A percentile compares a stretch with the other conserved stretches of the same genome.
Evolutionary conservation across 768 basidiomycete genomes (phyloP).

Genomic region (Lanmaoa pseudosensibilis): DNA sequence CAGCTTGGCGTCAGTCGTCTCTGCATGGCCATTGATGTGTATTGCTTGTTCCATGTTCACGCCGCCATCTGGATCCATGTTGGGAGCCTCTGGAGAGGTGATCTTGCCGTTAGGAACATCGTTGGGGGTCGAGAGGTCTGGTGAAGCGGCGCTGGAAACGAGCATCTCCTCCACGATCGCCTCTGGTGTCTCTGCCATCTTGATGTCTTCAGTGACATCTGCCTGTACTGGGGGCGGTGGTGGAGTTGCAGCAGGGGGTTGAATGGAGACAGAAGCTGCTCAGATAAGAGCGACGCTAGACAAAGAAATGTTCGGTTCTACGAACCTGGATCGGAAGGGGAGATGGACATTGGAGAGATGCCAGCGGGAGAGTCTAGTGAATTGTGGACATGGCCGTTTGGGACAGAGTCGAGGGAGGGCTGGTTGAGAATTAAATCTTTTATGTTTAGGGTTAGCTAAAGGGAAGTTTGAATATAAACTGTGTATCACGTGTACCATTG

Average conservation of each 20-base stretch:
- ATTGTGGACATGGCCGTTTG: constrained; percentile 67
- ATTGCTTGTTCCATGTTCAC: constrained; percentile 29
- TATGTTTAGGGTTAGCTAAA: constrained; percentile 43
- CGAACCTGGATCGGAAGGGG: constrained; percentile 53
- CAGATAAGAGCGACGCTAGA: constrained; percentile 30
- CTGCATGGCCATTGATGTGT: constrained; percentile 28
- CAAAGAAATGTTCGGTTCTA: constrained; percentile 18
- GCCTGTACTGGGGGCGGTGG: constrained; percentile 46
- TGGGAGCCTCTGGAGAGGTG: constrained; percentile 33
- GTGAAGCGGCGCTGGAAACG: constrained; percentile 11
- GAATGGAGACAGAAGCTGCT: constrained; percentile 44
- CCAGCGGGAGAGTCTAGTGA: constrained; percentile 37
- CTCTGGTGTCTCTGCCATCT: constrained; percentile 45
- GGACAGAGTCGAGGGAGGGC: constrained; percentile 44
- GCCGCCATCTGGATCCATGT: constrained; percentile 30
- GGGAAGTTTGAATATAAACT: constrained; percentile 29
- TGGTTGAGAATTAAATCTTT: constrained; percentile 23
- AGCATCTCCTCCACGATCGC: constrained; percentile 16
- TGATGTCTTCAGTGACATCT: constrained; percentile 52
- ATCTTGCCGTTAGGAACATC: constrained; percentile 24
- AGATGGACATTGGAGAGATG: constrained; percentile 41
- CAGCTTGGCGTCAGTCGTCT: constrained; percentile 3
- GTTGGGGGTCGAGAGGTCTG: constrained; percentile 7
- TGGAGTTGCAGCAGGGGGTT: constrained; percentile 47
- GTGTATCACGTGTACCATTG: constrained; percentile 43